Evolutionary conservation across 306 rosid genomes (phyloP), one percentile per base, ranked within the genome.

Genomic region (Hylodesmum podocarpum): DNA sequence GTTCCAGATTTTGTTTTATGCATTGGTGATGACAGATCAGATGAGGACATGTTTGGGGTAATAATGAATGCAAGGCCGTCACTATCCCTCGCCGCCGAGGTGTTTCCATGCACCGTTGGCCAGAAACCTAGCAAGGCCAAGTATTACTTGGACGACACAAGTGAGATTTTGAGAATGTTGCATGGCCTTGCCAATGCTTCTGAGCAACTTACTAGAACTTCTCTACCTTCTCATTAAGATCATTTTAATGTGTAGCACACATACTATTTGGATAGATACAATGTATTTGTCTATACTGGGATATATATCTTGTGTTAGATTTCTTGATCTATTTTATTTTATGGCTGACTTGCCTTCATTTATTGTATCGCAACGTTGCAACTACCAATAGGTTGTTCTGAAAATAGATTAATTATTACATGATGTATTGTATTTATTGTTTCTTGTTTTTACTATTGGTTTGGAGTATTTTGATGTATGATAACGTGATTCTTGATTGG

Each of bases 151-250:
- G 86, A 82, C 25, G 98, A 93, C 91, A 91, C 96, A 50, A 77
- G 86, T 5, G 98, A 90, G 88, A 93, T 93, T 80, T 80, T 89
- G 75, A 88, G 93, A 76, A 90, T 93, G 98, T 84, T 93, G 81
- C 96, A 89, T 14, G 94, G 91, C 33, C 98, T 93, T 34, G 91
- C 88, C 82, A 85, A 67, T 79, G 94, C 93, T 31, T 87, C 94
- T 3, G 93, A 89, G 83, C 87, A 80, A 13, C 69, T 81, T 1
- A 77, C 78, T 79, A 76, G 76, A 72, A 88, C 3, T 57, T 55
- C 81, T 50, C 83, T 77, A 37, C 40, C 80, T 50, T 27, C 83
- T 55, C 87, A 68, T 18, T 66, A 85, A 75, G 63, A 70, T 69
- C 64, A 53, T 27, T 81, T 14, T 28, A 31, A 49, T 88, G 62